Evolutionary conservation across 768 basidiomycete genomes (phyloP).

Genomic region (Leccinum obscurum): DNA sequence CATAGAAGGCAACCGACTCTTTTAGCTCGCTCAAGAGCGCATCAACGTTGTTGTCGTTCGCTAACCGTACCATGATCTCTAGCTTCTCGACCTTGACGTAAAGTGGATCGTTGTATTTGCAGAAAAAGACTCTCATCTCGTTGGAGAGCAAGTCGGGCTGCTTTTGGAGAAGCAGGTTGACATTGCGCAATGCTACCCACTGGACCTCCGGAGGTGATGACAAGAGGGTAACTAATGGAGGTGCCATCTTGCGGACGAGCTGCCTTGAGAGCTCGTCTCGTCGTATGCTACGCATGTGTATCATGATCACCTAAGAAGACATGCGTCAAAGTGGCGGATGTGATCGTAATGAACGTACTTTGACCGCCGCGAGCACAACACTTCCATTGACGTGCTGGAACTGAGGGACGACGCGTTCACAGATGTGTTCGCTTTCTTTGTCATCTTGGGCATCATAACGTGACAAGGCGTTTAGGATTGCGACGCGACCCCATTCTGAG

Average conservation of each 20-base stretch:
- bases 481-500: conserved; percentile 98
- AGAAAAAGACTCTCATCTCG: conserved; percentile 99
- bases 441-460: conserved; percentile 84
- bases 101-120: conserved; percentile 99
- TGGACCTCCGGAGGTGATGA: conserved; percentile 98
- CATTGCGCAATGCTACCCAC: conserved; percentile 96
- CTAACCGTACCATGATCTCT: conserved; percentile 96
- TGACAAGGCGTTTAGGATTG: conserved; percentile 82
- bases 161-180: conserved; percentile 95
- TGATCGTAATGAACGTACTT: conserved; percentile 48
- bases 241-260: conserved; percentile 95
- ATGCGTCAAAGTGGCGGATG: background rate
- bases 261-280: conserved; percentile 84
- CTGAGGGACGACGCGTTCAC: conserved; percentile 96
- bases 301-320: conserved; percentile 82
- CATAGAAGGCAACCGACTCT: conserved; percentile 61
- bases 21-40: conserved; percentile 93
- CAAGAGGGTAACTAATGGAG: conserved; percentile 90
- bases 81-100: conserved; percentile 99
- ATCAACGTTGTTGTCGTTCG: conserved; percentile 89
- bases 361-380: conserved; percentile 95
- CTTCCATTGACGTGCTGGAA: conserved; percentile 97
- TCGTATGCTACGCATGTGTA: conserved; percentile 83
- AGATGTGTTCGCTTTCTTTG: conserved; percentile 97
- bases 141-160: conserved; percentile 86